Evolutionary conservation across 176 grass and related monocot genomes (phyloP).

Genomic region (Cenchrus americanus): DNA sequence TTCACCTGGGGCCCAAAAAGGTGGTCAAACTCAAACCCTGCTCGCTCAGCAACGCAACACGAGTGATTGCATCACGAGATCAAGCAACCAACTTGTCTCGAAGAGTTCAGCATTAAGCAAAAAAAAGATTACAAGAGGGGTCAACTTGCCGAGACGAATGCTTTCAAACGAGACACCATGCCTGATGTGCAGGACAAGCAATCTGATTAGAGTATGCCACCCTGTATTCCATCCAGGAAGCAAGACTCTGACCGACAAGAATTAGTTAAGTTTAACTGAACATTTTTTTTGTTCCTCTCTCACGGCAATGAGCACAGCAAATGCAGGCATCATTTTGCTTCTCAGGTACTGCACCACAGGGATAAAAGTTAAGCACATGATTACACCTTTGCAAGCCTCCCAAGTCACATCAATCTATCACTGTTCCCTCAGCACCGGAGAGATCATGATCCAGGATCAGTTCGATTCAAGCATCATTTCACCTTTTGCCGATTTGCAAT

Average conservation of each 20-base stretch:
- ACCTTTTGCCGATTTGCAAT: slow-evolving; percentile 38
- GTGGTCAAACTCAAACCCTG: slow-evolving; percentile 29
- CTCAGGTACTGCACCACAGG: slow-evolving; percentile 41
- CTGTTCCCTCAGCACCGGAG: slow-evolving; percentile 38
- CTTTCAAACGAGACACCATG: not conserved
- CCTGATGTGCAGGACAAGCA: slow-evolving; percentile 17
- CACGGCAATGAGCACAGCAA: slow-evolving; percentile 48
- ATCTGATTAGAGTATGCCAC: not conserved
- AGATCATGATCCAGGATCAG: slow-evolving; percentile 50
- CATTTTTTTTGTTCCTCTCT: not conserved
- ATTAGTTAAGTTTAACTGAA: not conserved
- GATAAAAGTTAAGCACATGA: slow-evolving; percentile 33
- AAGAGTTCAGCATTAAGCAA: not conserved
- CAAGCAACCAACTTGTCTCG: not conserved
- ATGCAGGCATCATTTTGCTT: slow-evolving; percentile 62
- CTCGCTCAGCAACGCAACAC: slow-evolving; percentile 1
- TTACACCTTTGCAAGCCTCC: slow-evolving; percentile 52
- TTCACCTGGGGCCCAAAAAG: slow-evolving; percentile 17
- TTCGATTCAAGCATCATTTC: slow-evolving; percentile 47
- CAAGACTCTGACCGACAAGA: slow-evolving; percentile 38
- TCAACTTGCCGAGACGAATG: slow-evolving; percentile 4
- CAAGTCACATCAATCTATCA: slow-evolving; percentile 52
- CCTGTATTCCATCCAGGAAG: slow-evolving; percentile 32
- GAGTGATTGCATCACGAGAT: slow-evolving; percentile 17
- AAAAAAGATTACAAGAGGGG: not conserved